Evolutionary conservation across 164 flowering plant species (phyloP).

Genomic region (Piper longum): DNA sequence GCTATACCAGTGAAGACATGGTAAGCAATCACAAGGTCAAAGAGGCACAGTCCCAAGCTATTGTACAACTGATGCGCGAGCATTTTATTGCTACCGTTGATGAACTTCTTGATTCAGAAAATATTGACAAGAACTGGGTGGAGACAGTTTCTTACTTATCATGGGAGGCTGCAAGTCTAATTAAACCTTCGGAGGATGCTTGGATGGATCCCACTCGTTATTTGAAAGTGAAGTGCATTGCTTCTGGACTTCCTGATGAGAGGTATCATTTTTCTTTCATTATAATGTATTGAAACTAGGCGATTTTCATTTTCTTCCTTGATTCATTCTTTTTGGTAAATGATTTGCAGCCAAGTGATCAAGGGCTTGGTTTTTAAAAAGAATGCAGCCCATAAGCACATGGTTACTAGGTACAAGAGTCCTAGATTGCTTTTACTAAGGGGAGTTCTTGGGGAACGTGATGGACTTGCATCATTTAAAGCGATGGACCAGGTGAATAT

Average conservation of each 20-base stretch:
- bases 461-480: slow-evolving; percentile 57
- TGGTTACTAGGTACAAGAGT: slow-evolving; percentile 55
- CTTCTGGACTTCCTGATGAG: slow-evolving; percentile 55
- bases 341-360: slow-evolving; percentile 52
- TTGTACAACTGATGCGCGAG: slow-evolving; percentile 48
- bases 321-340: background rate
- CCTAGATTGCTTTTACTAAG: slow-evolving; percentile 63
- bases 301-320: background rate
- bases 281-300: background rate
- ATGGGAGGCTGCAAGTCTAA: slow-evolving; percentile 82
- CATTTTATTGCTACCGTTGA: slow-evolving; percentile 50
- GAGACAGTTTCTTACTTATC: slow-evolving; percentile 66
- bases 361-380: slow-evolving; percentile 89
- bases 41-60: slow-evolving; percentile 44
- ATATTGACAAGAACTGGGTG: slow-evolving; percentile 60
- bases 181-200: slow-evolving; percentile 60
- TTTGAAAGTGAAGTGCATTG: slow-evolving; percentile 90
- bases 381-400: slow-evolving; percentile 85
- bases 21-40: slow-evolving; percentile 27
- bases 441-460: slow-evolving; percentile 62
- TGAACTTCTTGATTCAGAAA: slow-evolving; percentile 43
- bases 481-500: slow-evolving; percentile 59
- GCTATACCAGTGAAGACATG: slow-evolving; percentile 26
- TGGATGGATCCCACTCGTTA: slow-evolving; percentile 57
- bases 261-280: slow-evolving; percentile 30